Evolutionary conservation across 2,329 filamentous ascomycete genomes (phyloP), one percentile per base, ranked within the genome.

Genomic region (Leptographium lundbergii): DNA sequence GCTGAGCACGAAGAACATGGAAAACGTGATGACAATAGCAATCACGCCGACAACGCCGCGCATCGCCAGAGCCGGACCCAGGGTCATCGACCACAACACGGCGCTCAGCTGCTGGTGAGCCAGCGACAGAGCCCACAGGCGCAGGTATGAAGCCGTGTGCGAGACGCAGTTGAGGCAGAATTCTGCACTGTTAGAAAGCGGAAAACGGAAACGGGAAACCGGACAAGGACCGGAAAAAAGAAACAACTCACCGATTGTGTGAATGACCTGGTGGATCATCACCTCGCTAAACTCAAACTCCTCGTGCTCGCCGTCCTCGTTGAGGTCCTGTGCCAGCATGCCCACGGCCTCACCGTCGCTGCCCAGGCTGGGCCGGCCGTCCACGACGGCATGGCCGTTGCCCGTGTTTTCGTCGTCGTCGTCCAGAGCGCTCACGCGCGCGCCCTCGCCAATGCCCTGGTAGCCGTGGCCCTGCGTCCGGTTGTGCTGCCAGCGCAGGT

Each of bases 81-180:
- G 79, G 1, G 94, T 99, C 94, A 99, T 99, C 67, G 82, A 82
- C 94, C 94, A 99, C 54, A 99, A 81, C 63, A 99, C 94, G 64
- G 91, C 87, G 55, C 90, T 96, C 61, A 99, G 77, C 80, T 97
- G 94, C 73, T 99, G 94, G 78, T 99, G 94, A 36, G 94, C 94
- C 61, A 99, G 86, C 2, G 94, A 99, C 66, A 99, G 74, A 36
- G 94, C 94, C 94, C 94, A 99, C 52, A 99, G 88, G 78, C 94
- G 94, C 54, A 99, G 87, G 74, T 99, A 99, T 1, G 94, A 99
- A 5, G 94, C 94, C 5, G 95, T 99, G 75, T 99, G 94, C 34
- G 94, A 99, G 63, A 99, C 92, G 72, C 92, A 97, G 79, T 99
- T 99, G 67, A 99, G 81, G 71, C 94, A 99, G 78, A 99, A 99